phyloP scores from a whole-genome alignment of 208 protist genomes.

The Crithidia acanthocephali region DNA sequence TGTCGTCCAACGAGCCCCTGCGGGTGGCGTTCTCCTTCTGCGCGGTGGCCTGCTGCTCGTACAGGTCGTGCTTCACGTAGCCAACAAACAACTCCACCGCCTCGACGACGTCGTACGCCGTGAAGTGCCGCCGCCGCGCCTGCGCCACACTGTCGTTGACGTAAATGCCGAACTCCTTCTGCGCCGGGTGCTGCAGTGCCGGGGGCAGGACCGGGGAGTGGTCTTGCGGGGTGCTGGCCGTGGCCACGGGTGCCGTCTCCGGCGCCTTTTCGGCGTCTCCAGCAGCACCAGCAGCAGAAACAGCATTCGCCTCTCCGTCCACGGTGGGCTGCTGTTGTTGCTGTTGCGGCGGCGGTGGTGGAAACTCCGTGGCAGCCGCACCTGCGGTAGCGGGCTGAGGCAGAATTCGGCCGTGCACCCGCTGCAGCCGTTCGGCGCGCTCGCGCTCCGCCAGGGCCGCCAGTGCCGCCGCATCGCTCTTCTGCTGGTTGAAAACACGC shows the following conservation, averaged over 20 bases:
- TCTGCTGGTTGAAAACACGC: constrained; percentile 7
- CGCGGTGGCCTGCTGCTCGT: neutral
- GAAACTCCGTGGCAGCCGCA: neutral
- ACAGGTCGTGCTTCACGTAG: constrained; percentile 23
- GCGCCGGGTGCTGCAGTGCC: constrained; percentile 1
- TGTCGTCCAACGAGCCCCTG: too few species aligned
- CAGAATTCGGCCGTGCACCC: neutral
- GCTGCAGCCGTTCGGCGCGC: neutral
- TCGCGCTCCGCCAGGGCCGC: neutral
- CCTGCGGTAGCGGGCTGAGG: neutral
- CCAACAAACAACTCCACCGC: constrained; percentile 16
- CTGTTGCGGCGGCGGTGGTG: neutral
- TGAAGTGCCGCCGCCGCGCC: neutral
- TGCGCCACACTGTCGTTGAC: constrained; percentile 15
- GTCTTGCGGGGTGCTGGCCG: neutral
- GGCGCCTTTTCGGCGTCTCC: neutral
- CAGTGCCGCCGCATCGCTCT: neutral
- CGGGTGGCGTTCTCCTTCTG: neutral
- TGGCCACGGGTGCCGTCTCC: neutral
- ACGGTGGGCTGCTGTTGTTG: too few species aligned
- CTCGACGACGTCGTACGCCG: constrained; percentile 7
- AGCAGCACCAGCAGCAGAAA: neutral
- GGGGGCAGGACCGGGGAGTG: neutral
- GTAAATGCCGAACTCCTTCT: constrained; percentile 11
- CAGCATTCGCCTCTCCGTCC: neutral